phyloP scores from a whole-genome alignment of 75 land plant species.

The Sequoiadendron giganteum region DNA sequence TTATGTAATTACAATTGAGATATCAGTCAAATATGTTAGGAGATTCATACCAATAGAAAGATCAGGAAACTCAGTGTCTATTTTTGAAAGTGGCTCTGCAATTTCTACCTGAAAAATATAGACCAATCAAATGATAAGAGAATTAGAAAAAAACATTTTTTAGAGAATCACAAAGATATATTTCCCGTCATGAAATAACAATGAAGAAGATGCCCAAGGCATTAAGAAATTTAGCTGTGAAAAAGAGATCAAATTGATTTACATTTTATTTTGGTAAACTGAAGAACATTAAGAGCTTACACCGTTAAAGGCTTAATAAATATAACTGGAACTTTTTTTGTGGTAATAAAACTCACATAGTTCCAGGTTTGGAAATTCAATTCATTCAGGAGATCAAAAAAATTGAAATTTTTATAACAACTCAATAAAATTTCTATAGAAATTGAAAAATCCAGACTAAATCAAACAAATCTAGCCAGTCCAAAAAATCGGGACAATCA shows the following conservation, averaged over 20 bases:
- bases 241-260: not conserved
- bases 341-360: too few relatives aligned
- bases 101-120: conserved; percentile 46
- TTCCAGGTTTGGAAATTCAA: too few relatives aligned
- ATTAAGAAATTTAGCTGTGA: not conserved
- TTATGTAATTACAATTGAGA: not conserved
- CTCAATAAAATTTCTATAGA: too few relatives aligned
- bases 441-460: too few relatives aligned
- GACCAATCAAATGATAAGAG: not conserved
- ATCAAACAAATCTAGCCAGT: too few relatives aligned
- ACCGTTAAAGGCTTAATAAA: too few relatives aligned
- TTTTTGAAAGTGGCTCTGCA: conserved; percentile 54
- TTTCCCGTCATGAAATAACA: not conserved
- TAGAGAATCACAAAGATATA: not conserved
- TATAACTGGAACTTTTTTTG: not conserved
- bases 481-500: too few relatives aligned
- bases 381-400: too few relatives aligned
- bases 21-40: not conserved
- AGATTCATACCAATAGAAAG: conserved; percentile 52
- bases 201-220: not conserved
- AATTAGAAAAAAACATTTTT: not conserved
- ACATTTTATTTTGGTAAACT: too few relatives aligned
- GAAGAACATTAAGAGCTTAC: not conserved
- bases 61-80: conserved; percentile 63
- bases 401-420: too few relatives aligned